phyloP scores from a whole-genome alignment of 805 yeast species.

The Candida wancherniae region DNA sequence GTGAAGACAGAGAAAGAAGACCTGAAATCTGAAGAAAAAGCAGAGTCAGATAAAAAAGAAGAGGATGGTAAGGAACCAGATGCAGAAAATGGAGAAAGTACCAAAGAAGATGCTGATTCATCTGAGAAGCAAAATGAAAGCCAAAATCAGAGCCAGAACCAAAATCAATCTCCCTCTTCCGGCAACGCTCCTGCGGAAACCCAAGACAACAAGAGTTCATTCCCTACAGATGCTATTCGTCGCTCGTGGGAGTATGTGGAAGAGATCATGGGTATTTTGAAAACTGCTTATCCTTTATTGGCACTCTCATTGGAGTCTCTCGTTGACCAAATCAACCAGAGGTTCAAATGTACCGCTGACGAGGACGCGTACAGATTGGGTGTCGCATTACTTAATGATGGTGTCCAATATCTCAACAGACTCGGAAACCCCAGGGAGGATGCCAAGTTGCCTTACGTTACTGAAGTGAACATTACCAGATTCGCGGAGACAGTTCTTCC shows the following conservation, averaged over 20 bases:
- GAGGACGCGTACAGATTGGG: conserved; percentile 94
- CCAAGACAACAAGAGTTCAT: conserved; percentile 5
- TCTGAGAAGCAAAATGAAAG: conserved; percentile 3
- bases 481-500: conserved; percentile 94
- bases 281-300: conserved; percentile 91
- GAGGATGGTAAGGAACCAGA: conserved; percentile 1
- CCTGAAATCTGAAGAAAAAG: conserved; percentile 2
- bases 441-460: conserved; percentile 82
- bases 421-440: conserved; percentile 83
- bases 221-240: conserved; percentile 27
- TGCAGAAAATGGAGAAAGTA: conserved; percentile 3
- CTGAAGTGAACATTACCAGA: conserved; percentile 80
- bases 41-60: neutral
- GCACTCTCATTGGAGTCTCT: conserved; percentile 91
- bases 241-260: conserved; percentile 93
- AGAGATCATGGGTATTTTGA: conserved; percentile 89
- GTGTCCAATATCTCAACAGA: conserved; percentile 83
- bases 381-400: conserved; percentile 89
- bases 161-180: too few species aligned
- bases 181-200: conserved; percentile 2
- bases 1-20: conserved; percentile 1
- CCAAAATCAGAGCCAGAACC: conserved; percentile 5
- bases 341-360: conserved; percentile 90
- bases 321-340: conserved; percentile 90
- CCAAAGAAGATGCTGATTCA: conserved; percentile 3